These are phyloP conservation scores for Erodium maritimum DNA, from an alignment of 345 rosid genomes.

Conservation along the genomic window DNA sequence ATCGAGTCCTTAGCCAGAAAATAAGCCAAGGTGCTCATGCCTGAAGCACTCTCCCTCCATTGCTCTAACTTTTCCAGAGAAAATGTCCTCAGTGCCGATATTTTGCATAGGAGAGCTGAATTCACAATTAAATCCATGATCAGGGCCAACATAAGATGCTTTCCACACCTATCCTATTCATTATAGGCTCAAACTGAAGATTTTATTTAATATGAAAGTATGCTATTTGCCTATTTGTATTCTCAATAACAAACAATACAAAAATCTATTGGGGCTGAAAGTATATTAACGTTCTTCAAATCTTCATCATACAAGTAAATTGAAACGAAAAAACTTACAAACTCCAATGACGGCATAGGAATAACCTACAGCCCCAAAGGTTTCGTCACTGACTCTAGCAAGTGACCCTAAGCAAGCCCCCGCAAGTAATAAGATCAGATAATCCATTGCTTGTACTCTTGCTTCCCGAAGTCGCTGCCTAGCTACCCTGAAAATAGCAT, in stretches of 20 bases:
- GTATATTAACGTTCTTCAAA: too few relatives aligned
- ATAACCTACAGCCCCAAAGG: conserved; percentile 68
- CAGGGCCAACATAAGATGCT: neutral
- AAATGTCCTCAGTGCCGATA: conserved; percentile 82
- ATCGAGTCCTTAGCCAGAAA: conserved; percentile 89
- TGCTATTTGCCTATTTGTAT: too few relatives aligned
- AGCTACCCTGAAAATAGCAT: conserved; percentile 40
- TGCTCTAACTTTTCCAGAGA: conserved; percentile 80
- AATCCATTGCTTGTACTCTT: conserved; percentile 64
- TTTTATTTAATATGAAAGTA: too few relatives aligned
- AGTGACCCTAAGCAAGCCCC: conserved; percentile 89
- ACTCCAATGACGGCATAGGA: conserved; percentile 75
- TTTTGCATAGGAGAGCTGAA: conserved; percentile 88
- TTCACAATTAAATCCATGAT: conserved; percentile 7
- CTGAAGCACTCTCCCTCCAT: conserved; percentile 92
- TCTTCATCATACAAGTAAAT: too few relatives aligned
- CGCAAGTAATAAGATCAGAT: conserved; percentile 74
- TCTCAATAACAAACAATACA: too few relatives aligned
- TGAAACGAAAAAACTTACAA: conserved; percentile 72
- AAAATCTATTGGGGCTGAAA: too few relatives aligned
- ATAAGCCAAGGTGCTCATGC: conserved; percentile 86
- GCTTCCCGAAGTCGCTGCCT: conserved; percentile 85
- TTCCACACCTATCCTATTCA: too few relatives aligned
- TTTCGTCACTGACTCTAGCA: conserved; percentile 43
- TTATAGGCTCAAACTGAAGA: too few relatives aligned